Conservation (phyloP, 176 grass and related monocot genomes). For the Avena insularis region DNA sequence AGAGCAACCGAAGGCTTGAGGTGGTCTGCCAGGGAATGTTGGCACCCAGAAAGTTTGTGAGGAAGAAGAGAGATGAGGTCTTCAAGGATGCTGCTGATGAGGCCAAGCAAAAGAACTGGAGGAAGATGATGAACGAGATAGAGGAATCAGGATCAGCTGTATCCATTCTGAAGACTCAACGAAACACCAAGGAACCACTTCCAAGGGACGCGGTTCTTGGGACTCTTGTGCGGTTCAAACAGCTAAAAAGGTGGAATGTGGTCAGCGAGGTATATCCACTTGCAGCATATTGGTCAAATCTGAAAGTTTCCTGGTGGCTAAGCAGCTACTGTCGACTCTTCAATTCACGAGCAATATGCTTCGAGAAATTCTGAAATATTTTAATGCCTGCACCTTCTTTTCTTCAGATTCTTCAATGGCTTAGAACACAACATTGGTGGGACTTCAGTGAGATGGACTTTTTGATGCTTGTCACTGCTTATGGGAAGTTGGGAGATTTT, state of each 20-base stretch:
- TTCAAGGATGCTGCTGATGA: constrained; percentile 79
- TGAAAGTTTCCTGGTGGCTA: constrained; percentile 20
- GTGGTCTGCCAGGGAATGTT: constrained; percentile 80
- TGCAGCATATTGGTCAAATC: constrained; percentile 10
- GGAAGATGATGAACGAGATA: constrained; percentile 88
- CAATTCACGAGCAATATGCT: not conserved
- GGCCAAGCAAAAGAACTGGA: constrained; percentile 80
- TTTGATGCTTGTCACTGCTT: constrained; percentile 94
- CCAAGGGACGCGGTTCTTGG: constrained; percentile 82
- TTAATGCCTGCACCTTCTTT: constrained; percentile 17
- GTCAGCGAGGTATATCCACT: constrained; percentile 77
- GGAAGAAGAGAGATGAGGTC: constrained; percentile 69
- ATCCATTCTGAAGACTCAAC: constrained; percentile 67
- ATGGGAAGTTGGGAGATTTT: constrained; percentile 85
- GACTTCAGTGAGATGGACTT: constrained; percentile 89
- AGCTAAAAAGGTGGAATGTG: constrained; percentile 90
- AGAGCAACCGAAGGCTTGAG: constrained; percentile 41
- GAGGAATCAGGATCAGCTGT: constrained; percentile 71
- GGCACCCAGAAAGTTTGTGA: constrained; percentile 85
- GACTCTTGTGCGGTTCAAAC: constrained; percentile 85
- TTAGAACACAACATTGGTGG: constrained; percentile 95
- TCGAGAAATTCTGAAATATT: constrained; percentile 9
- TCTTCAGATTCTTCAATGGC: constrained; percentile 92
- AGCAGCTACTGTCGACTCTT: not conserved
- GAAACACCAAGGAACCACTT: constrained; percentile 43